Conservation (phyloP, 768 basidiomycete genomes). For the Suillus alpinus region DNA sequence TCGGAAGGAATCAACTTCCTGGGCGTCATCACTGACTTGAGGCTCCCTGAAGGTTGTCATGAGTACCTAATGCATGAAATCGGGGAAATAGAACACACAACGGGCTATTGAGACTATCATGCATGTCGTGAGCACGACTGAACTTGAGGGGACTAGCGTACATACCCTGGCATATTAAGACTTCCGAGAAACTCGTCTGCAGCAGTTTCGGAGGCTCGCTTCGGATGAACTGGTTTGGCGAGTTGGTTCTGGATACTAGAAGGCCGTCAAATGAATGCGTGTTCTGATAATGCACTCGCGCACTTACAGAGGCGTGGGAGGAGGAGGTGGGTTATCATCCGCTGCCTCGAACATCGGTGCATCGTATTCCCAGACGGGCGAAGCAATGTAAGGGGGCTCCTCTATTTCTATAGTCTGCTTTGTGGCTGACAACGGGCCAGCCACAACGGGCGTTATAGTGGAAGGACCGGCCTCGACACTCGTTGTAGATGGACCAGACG, state of each 20-base stretch:
- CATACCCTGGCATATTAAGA: slow-evolving; percentile 25
- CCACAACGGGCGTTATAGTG: too few relatives aligned
- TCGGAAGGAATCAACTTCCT: slow-evolving; percentile 5
- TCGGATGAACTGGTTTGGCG: slow-evolving; percentile 13
- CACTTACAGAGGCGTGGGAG: neutral
- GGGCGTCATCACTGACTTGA: neutral
- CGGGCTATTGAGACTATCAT: slow-evolving; percentile 21
- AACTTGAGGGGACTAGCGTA: neutral
- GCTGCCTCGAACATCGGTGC: too few relatives aligned
- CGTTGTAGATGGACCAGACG: neutral
- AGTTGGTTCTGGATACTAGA: slow-evolving; percentile 4
- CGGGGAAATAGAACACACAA: slow-evolving; percentile 17
- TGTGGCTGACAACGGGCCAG: neutral
- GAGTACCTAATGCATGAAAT: neutral
- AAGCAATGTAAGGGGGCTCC: neutral
- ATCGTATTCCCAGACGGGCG: neutral
- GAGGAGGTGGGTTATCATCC: neutral
- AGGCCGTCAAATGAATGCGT: neutral
- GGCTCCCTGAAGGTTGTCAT: slow-evolving; percentile 16
- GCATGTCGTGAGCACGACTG: neutral
- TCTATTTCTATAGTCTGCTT: neutral
- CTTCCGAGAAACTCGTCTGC: slow-evolving; percentile 26
- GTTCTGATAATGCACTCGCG: neutral
- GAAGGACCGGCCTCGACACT: neutral
- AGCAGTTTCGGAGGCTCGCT: slow-evolving; percentile 18